phyloP scores from a whole-genome alignment of 805 yeast species.

The Kodamaea neixiangensis region DNA sequence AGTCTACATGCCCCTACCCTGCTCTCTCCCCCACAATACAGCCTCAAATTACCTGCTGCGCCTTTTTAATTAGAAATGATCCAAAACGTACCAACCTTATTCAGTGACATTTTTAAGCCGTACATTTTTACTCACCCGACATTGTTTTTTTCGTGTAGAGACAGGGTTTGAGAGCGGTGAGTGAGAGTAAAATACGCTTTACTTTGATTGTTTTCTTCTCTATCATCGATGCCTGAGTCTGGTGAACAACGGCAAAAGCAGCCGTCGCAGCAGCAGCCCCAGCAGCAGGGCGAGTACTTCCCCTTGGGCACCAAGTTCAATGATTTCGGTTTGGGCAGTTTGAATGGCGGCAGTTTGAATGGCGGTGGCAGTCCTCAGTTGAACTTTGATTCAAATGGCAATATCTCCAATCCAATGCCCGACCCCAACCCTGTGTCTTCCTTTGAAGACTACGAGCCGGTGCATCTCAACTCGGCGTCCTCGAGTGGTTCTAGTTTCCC shows the following conservation, averaged over 20 bases:
- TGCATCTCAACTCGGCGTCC: neutral
- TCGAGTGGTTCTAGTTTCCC: neutral
- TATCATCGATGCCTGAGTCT: neutral
- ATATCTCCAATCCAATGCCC: neutral
- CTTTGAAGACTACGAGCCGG: constrained; percentile 1
- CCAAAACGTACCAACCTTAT: neutral
- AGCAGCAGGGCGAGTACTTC: neutral
- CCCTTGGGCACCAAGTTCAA: neutral
- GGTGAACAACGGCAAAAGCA: neutral
- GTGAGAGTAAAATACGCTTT: neutral
- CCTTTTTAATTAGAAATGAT: neutral
- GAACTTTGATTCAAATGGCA: neutral
- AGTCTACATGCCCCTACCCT: neutral
- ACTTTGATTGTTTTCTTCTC: neutral
- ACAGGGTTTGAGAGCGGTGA: neutral
- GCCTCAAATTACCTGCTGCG: constrained; percentile 1
- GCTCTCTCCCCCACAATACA: neutral
- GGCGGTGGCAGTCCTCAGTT: neutral
- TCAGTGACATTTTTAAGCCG: neutral
- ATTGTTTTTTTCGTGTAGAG: neutral
- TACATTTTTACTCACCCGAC: neutral
- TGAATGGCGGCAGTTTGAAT: neutral
- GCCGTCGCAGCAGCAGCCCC: neutral
- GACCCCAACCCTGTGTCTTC: neutral
- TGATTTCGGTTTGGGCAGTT: neutral